phyloP scores from a whole-genome alignment of 306 rosid species.

The Hylodesmum podocarpum region DNA sequence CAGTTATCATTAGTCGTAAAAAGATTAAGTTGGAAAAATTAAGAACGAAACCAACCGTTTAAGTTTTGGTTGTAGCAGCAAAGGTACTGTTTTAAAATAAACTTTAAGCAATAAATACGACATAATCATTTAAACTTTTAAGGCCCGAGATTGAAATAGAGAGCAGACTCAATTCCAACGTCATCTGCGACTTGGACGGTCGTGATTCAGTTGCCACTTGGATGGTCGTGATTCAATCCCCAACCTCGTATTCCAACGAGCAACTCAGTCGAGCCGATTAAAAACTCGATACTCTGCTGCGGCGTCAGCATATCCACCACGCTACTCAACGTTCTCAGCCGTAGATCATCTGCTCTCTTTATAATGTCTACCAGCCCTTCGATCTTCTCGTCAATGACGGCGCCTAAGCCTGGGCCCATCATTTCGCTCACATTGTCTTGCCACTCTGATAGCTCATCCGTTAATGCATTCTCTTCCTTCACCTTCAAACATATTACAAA shows the following conservation, averaged over 20 bases:
- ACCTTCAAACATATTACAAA: no score
- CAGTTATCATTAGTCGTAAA: neutral
- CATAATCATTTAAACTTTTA: no score
- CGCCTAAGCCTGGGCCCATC: constrained; percentile 6
- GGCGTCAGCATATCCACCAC: constrained; percentile 64
- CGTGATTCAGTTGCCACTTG: constrained; percentile 69
- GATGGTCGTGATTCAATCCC: constrained; percentile 71
- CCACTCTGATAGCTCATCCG: constrained; percentile 83
- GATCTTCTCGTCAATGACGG: constrained; percentile 44
- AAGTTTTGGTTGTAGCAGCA: no score
- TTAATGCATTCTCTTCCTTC: constrained; percentile 75
- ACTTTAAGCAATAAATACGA: no score
- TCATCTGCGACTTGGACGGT: constrained; percentile 38
- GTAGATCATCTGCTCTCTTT: constrained; percentile 73
- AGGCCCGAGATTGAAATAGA: no score
- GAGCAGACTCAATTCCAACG: no score
- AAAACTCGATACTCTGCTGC: constrained; percentile 75
- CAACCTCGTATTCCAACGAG: constrained; percentile 65
- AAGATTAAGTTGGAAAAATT: no score
- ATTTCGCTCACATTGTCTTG: constrained; percentile 71
- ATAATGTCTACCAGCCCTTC: constrained; percentile 43
- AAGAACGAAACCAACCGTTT: no score
- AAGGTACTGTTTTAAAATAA: no score
- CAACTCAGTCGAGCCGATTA: constrained; percentile 71
- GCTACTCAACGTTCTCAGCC: constrained; percentile 58